Percentiles rank a stretch among this genome's conserved stretches.
Evolutionary conservation across 208 protist genomes (phyloP).

Genomic region (Leishmania gerbilli): DNA sequence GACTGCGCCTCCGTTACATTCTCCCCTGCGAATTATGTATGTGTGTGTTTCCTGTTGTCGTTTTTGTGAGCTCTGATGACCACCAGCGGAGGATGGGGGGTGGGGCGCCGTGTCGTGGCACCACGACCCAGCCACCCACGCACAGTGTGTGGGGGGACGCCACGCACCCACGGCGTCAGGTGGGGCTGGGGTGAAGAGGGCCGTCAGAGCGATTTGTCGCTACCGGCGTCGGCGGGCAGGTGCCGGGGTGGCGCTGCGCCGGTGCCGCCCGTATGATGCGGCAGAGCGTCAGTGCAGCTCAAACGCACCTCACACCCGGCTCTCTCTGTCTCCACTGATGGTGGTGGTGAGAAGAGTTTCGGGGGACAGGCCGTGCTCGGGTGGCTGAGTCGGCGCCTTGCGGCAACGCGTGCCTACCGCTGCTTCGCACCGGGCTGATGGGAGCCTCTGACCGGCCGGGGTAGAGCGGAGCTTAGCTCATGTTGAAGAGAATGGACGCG

Average conservation of each 20-base stretch:
- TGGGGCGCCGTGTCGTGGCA: too few species aligned
- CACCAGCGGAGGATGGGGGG: background rate
- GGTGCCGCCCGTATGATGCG: background rate
- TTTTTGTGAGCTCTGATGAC: background rate
- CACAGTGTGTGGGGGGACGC: too few species aligned
- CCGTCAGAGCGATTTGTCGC: background rate
- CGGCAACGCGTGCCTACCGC: background rate
- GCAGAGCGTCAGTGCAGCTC: background rate
- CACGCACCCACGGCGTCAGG: background rate
- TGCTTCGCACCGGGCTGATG: background rate
- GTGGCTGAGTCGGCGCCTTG: background rate
- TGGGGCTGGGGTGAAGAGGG: background rate
- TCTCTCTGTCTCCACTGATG: background rate
- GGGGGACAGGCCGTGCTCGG: background rate
- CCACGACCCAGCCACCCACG: too few species aligned
- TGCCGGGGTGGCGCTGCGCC: background rate
- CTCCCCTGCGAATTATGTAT: background rate
- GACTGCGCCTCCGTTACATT: background rate
- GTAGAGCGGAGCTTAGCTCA: background rate
- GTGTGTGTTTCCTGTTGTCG: background rate
- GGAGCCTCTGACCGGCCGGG: background rate
- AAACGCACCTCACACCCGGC: background rate
- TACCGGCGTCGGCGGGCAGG: background rate
- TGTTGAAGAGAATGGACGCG: background rate
- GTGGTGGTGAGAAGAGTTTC: background rate